Base-by-base conservation (phyloP, 768 basidiomycete species). In the Mycena galopus region DNA sequence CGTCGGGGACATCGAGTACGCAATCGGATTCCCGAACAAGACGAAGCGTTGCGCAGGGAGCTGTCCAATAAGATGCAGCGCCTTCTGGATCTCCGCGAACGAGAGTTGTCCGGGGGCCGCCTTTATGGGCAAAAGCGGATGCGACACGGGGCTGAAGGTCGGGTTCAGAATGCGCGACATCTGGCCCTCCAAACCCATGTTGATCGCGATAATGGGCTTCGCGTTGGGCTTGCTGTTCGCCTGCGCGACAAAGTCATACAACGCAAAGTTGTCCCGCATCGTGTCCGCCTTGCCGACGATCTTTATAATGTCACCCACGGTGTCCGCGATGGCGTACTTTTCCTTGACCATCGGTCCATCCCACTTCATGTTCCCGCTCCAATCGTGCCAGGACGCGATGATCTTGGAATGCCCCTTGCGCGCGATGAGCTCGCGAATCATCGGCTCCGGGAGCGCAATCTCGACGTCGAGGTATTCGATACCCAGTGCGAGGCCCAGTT, bases 381-480 rank as follows among this genome's bases (percentile, higher is more conserved):
- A 96, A 77, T 99, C 96, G 79, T 98, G 97, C 92, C 93, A 98
- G 8, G 96, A 98, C 0, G 96, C 94, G 68, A 99, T 92, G 77
- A 98, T 89, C 75, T 92, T 87, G 0, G 96, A 93, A 47, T 82
- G 77, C 0, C 94, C 91, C 80, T 96, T 97, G 64, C 84, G 85
- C 16, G 84, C 77, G 30, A 85, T 81, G 53, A 98, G 83, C 3
- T 88, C 86, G 33, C 86, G 85, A 68, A 97, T 89, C 59, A 85
- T 78, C 59, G 88, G 86, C 73, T 90, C 86, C 0, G 94, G 89
- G 83, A 93, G 91, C 0, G 91, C 88, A 66, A 94, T 90, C 82
- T 99, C 97, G 59, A 98, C 88, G 76, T 99, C 98, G 74, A 99
- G 81, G 80, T 96, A 99, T 81, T 99, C 98, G 69, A 95, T 92